Percentiles rank a stretch among this genome's conserved stretches.
Conservation (phyloP, 805 yeast species). For the Yarrowia divulgata region DNA sequence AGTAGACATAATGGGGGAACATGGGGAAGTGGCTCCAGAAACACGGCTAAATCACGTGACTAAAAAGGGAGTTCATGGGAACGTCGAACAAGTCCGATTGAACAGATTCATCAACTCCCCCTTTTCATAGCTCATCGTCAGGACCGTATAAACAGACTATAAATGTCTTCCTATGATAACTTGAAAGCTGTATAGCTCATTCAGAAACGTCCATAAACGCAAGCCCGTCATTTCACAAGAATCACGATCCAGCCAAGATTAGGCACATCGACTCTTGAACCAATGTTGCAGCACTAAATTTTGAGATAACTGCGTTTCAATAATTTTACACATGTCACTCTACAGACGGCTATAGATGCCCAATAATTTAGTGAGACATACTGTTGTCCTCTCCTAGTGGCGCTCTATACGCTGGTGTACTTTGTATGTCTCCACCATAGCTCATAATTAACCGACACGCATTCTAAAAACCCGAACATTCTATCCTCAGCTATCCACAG, state of each 20-base stretch:
- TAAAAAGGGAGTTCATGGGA: neutral
- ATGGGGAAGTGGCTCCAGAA: too few species aligned
- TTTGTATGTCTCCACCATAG: neutral
- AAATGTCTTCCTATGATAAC: neutral
- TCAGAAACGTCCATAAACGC: neutral
- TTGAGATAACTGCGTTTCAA: neutral
- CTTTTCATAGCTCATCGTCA: neutral
- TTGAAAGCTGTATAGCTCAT: neutral
- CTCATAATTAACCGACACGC: neutral
- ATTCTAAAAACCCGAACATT: too few species aligned
- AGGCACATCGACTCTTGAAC: neutral
- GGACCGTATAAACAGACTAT: neutral
- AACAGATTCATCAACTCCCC: too few species aligned
- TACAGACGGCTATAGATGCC: neutral
- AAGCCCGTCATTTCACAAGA: neutral
- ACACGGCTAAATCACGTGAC: neutral
- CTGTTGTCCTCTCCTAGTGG: neutral
- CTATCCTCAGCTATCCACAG: neutral
- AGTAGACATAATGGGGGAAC: neutral
- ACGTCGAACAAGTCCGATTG: fast-evolving
- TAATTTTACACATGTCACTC: neutral
- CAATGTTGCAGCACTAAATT: neutral
- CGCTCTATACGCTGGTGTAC: neutral
- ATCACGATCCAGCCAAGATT: neutral
- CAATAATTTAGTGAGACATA: neutral